Base-by-base conservation (phyloP, 2,329 filamentous ascomycete genomes). In the Ceratocystiopsis minuta region DNA sequence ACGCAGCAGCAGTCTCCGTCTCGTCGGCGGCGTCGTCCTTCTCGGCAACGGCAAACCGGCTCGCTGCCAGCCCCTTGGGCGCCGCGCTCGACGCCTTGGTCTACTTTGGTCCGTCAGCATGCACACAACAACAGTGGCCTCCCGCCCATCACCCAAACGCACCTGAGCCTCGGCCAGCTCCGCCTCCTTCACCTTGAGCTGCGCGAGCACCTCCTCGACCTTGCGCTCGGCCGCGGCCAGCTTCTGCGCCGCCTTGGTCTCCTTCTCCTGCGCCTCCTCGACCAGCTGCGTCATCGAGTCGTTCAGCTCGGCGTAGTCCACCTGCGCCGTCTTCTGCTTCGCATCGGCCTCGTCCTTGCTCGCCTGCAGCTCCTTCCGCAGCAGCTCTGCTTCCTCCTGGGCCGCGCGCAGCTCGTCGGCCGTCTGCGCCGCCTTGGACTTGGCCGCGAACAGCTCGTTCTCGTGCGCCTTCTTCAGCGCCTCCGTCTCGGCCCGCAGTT, bases 121-220 rank as follows among this genome's bases (percentile, higher is more conserved):
- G 7, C 24, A 10, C 2, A 6, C 24, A 28, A 6, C 24, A 10
- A 10, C 2, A 28, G 24, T 2, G 7, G 7, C 4, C 4, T 20
- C 7, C 24, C 7, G 7, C 24, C 24, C 4, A 28, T 28, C 24
- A 10, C 7, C 9, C 2, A 2, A 6, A 28, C 24, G 24, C 57
- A 77, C 73, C 63, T 70, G 70, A 43, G 65, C 71, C 55, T 78
- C 74, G 15, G 66, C 70, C 52, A 78, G 61, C 57, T 78, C 73
- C 35, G 73, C 72, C 36, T 78, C 72, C 60, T 72, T 75, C 41
- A 78, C 69, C 60, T 70, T 75, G 48, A 73, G 59, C 52, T 69
- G 68, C 33, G 70, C 68, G 49, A 68, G 62, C 52, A 68, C 53
- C 49, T 70, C 64, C 42, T 64, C 64, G 28, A 65, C 52, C 60